Conservation (phyloP, 768 basidiomycete species). For the Tremella fuciformis region DNA sequence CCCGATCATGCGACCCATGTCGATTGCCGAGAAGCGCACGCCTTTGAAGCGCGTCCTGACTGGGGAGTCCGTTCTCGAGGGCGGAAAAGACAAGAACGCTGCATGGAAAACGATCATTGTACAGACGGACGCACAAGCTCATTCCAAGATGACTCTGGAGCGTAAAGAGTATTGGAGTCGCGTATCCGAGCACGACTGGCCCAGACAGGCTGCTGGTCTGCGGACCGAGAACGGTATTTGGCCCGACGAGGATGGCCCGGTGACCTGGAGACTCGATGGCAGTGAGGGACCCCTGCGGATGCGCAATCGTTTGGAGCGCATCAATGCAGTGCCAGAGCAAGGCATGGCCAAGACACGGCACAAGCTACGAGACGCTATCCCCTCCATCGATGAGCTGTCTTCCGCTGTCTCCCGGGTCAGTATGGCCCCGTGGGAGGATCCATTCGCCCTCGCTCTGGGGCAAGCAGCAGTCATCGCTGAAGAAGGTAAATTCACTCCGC, state of each 20-base stretch:
- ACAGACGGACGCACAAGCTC: constrained; percentile 40
- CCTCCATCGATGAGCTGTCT: constrained; percentile 45
- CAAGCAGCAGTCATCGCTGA: constrained; percentile 35
- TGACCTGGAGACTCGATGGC: constrained; percentile 78
- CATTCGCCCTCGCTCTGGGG: constrained; percentile 43
- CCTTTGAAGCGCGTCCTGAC: constrained; percentile 45
- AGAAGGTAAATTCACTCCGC: constrained; percentile 24
- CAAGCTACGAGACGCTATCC: constrained; percentile 45
- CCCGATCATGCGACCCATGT: constrained; percentile 22
- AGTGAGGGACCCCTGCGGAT: constrained; percentile 87
- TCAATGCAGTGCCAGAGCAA: constrained; percentile 26
- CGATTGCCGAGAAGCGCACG: constrained; percentile 36
- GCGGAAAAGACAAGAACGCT: constrained; percentile 50
- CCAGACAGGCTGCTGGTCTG: constrained; percentile 60
- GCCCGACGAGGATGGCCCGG: constrained; percentile 59
- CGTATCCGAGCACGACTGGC: constrained; percentile 52
- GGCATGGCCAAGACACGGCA: constrained; percentile 21
- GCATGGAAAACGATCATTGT: constrained; percentile 51
- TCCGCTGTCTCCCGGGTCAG: constrained; percentile 46
- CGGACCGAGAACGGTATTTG: constrained; percentile 79
- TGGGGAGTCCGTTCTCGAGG: constrained; percentile 44
- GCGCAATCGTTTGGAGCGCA: constrained; percentile 52
- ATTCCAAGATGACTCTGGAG: constrained; percentile 46
- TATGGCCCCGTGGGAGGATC: constrained; percentile 49
- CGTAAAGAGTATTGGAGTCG: constrained; percentile 74